phyloP scores from a whole-genome alignment of 2,329 filamentous ascomycete species.

The Fusarium napiforme region DNA sequence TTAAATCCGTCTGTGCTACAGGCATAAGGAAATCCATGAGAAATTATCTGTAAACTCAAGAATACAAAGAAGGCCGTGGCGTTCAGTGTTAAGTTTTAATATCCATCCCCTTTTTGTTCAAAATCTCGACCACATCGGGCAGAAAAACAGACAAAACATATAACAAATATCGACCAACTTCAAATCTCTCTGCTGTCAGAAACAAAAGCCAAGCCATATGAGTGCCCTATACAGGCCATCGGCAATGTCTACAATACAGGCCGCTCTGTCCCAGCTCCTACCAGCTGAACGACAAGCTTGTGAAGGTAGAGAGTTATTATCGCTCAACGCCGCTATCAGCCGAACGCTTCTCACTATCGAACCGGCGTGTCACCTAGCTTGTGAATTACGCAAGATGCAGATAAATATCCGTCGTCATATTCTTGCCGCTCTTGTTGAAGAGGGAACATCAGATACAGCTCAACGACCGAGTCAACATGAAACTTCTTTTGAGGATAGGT shows the following conservation, averaged over 20 bases:
- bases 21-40: too few species aligned
- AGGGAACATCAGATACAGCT: not conserved
- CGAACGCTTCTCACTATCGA: not conserved
- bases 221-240: not conserved
- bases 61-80: not conserved
- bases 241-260: not conserved
- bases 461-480: too few species aligned
- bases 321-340: not conserved
- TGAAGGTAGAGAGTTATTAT: not conserved
- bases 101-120: not conserved
- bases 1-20: not conserved
- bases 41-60: not conserved
- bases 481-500: not conserved
- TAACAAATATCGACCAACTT: too few species aligned
- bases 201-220: not conserved
- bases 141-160: not conserved
- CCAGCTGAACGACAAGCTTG: not conserved
- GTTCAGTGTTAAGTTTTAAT: not conserved
- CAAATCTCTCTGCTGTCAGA: not conserved
- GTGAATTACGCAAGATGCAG: not conserved
- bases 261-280: not conserved
- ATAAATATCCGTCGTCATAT: not conserved
- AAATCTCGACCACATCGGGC: not conserved
- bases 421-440: not conserved
- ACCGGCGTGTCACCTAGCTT: not conserved